Evolutionary conservation across 768 basidiomycete species (phyloP).

Genomic region (Boletus coccyginus): DNA sequence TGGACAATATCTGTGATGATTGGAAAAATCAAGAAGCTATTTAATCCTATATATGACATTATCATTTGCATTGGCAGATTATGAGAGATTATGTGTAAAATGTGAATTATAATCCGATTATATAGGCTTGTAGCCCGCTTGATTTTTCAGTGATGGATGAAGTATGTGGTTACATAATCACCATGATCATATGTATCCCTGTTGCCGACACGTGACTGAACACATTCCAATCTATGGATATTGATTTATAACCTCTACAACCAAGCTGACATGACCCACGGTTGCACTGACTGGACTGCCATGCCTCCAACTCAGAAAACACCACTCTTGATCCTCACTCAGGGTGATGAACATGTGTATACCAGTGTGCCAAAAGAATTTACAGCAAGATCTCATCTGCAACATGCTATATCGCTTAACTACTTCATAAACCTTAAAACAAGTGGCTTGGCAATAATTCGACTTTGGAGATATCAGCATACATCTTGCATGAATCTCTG

Average conservation of each 20-base stretch:
- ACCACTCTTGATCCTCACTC: slow-evolving; percentile 18
- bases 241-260: no score
- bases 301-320: slow-evolving; percentile 17
- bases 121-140: no score
- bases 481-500: slow-evolving; percentile 19
- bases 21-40: no score
- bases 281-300: slow-evolving; percentile 25
- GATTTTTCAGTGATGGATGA: no score
- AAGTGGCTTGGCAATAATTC: slow-evolving; percentile 20
- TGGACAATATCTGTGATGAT: no score
- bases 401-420: not conserved
- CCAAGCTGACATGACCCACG: slow-evolving; percentile 17
- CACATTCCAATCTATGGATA: not conserved
- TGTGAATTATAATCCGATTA: no score
- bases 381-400: slow-evolving; percentile 5
- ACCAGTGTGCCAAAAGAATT: slow-evolving; percentile 14
- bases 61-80: no score
- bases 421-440: slow-evolving; percentile 10
- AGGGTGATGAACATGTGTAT: slow-evolving; percentile 18
- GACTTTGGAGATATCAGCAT: slow-evolving; percentile 16
- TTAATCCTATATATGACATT: no score
- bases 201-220: slow-evolving; percentile 8
- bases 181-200: not conserved
- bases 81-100: no score
- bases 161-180: slow-evolving; percentile 14